Evolutionary conservation across 495 filamentous ascomycete species (phyloP).

Genomic region (Mytilinidion resinicola): DNA sequence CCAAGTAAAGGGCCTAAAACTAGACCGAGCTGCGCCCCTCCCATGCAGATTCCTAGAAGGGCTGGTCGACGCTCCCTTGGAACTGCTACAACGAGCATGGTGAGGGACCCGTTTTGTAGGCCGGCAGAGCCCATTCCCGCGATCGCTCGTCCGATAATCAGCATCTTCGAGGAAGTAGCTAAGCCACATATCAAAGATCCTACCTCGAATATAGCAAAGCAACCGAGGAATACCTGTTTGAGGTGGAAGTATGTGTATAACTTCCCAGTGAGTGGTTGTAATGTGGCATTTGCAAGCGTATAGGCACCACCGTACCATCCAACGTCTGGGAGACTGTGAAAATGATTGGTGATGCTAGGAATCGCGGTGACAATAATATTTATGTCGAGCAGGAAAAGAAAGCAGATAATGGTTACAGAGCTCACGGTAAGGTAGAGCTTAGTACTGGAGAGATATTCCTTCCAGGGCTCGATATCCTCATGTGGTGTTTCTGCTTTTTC

Average conservation of each 20-base stretch:
- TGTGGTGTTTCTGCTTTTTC: too few relatives aligned
- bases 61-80: slow-evolving; percentile 32
- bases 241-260: slow-evolving; percentile 48
- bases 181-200: slow-evolving; percentile 22
- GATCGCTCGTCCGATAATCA: slow-evolving; percentile 24
- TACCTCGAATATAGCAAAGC: slow-evolving; percentile 15
- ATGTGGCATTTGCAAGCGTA: slow-evolving; percentile 47
- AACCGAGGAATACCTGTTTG: slow-evolving; percentile 35
- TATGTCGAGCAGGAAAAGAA: too few relatives aligned
- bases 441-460: too few relatives aligned
- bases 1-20: slow-evolving; percentile 45
- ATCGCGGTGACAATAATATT: slow-evolving; percentile 39
- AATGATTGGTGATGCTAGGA: slow-evolving; percentile 46
- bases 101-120: slow-evolving; percentile 20
- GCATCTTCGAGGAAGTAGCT: slow-evolving; percentile 12
- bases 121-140: slow-evolving; percentile 23
- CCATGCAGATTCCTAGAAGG: slow-evolving; percentile 39
- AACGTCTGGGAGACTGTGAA: slow-evolving; percentile 41
- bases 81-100: slow-evolving; percentile 26
- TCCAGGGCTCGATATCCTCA: too few relatives aligned
- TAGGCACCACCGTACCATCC: slow-evolving; percentile 52
- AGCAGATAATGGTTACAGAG: too few relatives aligned
- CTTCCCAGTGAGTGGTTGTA: slow-evolving; percentile 49
- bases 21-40: slow-evolving; percentile 33
- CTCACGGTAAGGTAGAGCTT: too few relatives aligned